Evolutionary conservation across 1,284 basidiomycete genomes (phyloP).

Genomic region (Erythrobasidium hasegawianum): DNA sequence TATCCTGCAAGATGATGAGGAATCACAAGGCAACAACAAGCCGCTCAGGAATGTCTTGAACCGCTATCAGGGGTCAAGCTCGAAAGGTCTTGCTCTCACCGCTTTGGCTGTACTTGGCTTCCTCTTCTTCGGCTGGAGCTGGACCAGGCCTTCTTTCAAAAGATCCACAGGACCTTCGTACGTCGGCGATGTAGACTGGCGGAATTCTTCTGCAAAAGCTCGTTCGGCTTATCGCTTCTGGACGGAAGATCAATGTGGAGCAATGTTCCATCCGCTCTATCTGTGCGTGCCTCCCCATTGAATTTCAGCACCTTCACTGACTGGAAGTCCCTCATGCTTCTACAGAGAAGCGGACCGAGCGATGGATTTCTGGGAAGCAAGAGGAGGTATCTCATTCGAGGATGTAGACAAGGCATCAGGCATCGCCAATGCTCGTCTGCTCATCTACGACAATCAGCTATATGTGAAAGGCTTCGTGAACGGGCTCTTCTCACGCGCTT

Average conservation of each 20-base stretch:
- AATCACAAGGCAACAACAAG: no score
- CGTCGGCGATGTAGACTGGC: background rate
- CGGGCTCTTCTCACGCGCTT: background rate
- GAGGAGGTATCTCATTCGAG: background rate
- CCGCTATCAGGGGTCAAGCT: no score
- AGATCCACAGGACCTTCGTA: background rate
- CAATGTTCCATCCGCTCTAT: background rate
- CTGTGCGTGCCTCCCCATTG: background rate
- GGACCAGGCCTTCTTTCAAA: no score
- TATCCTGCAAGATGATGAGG: no score
- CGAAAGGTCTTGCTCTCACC: no score
- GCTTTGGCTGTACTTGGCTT: no score
- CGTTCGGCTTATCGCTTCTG: background rate
- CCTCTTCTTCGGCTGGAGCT: no score
- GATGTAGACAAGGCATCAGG: conserved; percentile 1
- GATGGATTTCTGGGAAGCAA: background rate
- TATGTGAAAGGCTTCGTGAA: conserved; percentile 4
- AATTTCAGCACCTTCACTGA: background rate
- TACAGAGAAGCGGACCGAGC: background rate
- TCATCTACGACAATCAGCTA: conserved; percentile 5
- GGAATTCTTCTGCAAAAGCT: background rate
- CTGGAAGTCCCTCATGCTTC: background rate
- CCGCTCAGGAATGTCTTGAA: no score
- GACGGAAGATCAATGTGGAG: conserved; percentile 1
- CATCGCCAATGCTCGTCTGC: background rate